Evolutionary conservation across 805 yeast genomes (phyloP).

Genomic region (Ogataea minuta): DNA sequence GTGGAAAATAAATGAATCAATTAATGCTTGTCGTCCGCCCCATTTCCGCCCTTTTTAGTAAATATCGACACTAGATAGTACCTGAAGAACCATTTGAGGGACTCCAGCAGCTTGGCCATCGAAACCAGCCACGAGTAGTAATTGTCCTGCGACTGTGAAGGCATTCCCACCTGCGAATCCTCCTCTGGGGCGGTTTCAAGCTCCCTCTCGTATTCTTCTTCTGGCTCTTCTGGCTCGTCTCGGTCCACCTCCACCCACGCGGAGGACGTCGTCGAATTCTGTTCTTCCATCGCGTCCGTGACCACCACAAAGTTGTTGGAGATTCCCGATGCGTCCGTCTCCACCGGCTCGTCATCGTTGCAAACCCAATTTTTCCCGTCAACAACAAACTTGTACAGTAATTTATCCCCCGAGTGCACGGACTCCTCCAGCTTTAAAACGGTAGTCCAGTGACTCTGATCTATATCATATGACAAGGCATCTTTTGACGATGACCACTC

Average conservation of each 20-base stretch:
- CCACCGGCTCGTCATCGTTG: slow-evolving; percentile 21
- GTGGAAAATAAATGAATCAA: slow-evolving; percentile 34
- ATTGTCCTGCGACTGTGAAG: slow-evolving; percentile 7
- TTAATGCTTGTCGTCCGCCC: slow-evolving; percentile 1
- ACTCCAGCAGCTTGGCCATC: slow-evolving; percentile 14
- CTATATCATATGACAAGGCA: slow-evolving; percentile 6
- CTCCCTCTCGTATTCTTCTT: not conserved
- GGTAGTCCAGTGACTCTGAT: slow-evolving; percentile 11
- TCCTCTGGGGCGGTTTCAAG: not conserved
- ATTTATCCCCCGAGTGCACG: slow-evolving; percentile 14
- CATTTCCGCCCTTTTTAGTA: slow-evolving; percentile 8
- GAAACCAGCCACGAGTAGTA: slow-evolving; percentile 21
- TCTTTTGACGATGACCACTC: slow-evolving; percentile 18
- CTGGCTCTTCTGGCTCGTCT: slow-evolving; percentile 10
- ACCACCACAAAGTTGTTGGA: slow-evolving; percentile 26
- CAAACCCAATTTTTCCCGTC: slow-evolving; percentile 30
- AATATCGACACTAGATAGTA: slow-evolving; percentile 20
- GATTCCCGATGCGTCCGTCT: slow-evolving; percentile 27
- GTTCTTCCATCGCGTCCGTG: slow-evolving; percentile 1
- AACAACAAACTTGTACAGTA: slow-evolving; percentile 31
- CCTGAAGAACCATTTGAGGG: slow-evolving; percentile 24
- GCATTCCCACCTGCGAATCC: not conserved
- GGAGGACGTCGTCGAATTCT: slow-evolving; percentile 10
- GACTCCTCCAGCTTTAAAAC: slow-evolving; percentile 1
- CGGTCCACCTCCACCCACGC: slow-evolving; percentile 18